phyloP scores from a whole-genome alignment of 495 filamentous ascomycete genomes.

The Trypethelium eluteriae region DNA sequence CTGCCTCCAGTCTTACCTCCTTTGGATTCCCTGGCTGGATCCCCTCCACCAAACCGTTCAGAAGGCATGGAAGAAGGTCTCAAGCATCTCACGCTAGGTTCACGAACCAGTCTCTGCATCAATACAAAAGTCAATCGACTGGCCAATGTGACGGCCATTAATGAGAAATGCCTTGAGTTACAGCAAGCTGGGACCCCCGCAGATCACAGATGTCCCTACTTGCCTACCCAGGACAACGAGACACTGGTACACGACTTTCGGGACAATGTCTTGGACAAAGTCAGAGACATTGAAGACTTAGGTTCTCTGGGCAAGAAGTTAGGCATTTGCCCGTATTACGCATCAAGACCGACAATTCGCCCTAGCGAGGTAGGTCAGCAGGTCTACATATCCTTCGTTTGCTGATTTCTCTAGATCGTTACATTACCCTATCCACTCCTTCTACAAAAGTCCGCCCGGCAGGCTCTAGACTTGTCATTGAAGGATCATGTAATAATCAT shows the following conservation, averaged over 20 bases:
- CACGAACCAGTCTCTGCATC: conserved; percentile 87
- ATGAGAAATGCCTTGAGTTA: conserved; percentile 87
- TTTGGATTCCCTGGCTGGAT: conserved; percentile 27
- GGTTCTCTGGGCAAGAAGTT: conserved; percentile 67
- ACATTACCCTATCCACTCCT: conserved; percentile 90
- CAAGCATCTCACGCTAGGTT: conserved; percentile 83
- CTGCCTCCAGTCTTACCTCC: conserved; percentile 55
- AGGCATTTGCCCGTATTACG: conserved; percentile 91
- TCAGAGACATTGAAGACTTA: conserved; percentile 92
- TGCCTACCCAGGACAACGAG: conserved; percentile 71
- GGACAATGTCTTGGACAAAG: conserved; percentile 75
- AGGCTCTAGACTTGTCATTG: conserved; percentile 76
- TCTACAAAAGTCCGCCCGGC: conserved; percentile 79
- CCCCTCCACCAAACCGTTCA: conserved; percentile 20
- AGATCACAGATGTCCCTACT: conserved; percentile 64
- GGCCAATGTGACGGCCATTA: conserved; percentile 72
- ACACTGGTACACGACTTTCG: conserved; percentile 68
- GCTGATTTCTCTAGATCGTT: conserved; percentile 57
- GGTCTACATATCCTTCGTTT: background rate
- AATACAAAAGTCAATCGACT: conserved; percentile 71
- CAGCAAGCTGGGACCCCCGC: conserved; percentile 65
- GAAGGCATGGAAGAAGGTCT: conserved; percentile 51
- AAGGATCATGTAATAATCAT: conserved; percentile 86
- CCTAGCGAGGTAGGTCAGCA: conserved; percentile 58
- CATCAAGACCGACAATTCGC: conserved; percentile 72